Evolutionary conservation across 2,329 filamentous ascomycete genomes (phyloP), one percentile per base, ranked within the genome.

Genomic region (Myriosclerotinia scirpicola): DNA sequence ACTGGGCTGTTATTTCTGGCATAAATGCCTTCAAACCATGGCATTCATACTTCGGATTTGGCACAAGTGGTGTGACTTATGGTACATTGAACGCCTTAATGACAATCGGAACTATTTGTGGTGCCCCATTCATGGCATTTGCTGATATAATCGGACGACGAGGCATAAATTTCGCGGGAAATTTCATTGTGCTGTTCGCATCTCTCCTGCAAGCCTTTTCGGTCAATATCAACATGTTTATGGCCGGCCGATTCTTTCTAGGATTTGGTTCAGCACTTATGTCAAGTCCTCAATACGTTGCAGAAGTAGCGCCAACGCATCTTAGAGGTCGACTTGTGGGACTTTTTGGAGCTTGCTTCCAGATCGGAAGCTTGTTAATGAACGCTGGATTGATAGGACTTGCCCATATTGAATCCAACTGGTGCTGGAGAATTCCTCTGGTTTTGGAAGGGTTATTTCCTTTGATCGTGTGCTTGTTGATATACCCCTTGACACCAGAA

Each of bases 121-220:
- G 83, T 22, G 80, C 83, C 4, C 82, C 82, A 0, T 82, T 85
- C 58, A 77, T 83, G 63, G 77, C 79, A 8, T 77, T 84, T 9
- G 80, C 81, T 68, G 83, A 84, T 73, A 77, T 82, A 9, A 80
- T 84, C 69, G 82, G 83, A 54, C 80, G 82, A 65, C 80, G 83
- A 67, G 81, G 81, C 7, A 77, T 81, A 72, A 82, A 81, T 68
- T 82, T 82, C 59, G 58, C 78, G 12, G 81, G 81, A 4, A 83
- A 82, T 59, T 67, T 73, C 30, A 75, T 82, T 54, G 80, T 82
- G n/a, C 74, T 82, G 40, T 69, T 79, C n/a, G 79, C 80, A 6
- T 78, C 80, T 17, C 26, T 80, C 12, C 52, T 73, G 36, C 70
- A 73, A 69, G 71, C 66, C 5, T 72, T 69, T 54, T 56, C 73